Evolutionary conservation across 2,329 filamentous ascomycete genomes (phyloP).

Genomic region (Botryotinia convoluta): DNA sequence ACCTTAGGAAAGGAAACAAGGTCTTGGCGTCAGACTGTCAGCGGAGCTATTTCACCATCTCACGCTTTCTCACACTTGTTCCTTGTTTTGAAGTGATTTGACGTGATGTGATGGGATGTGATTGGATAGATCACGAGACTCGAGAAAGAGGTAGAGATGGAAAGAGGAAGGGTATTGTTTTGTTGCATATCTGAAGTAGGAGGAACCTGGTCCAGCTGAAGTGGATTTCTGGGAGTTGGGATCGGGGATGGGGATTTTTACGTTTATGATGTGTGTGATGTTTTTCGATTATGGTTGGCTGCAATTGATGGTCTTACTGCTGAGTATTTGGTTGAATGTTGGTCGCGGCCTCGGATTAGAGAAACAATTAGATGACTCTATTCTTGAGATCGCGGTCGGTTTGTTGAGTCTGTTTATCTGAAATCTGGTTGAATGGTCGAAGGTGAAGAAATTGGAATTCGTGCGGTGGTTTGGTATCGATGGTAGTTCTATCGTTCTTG

Average conservation of each 20-base stretch:
- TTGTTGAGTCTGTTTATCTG: neutral
- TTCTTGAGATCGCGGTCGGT: neutral
- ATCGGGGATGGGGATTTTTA: neutral
- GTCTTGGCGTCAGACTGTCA: no score
- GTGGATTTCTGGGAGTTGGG: no score
- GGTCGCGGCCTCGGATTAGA: rapidly evolving
- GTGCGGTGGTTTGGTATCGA: no score
- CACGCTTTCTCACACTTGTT: no score
- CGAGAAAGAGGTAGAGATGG: no score
- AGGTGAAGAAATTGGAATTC: neutral
- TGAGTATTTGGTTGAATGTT: neutral
- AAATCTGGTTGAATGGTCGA: neutral
- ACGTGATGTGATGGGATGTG: neutral
- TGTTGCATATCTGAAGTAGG: neutral
- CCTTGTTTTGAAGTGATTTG: no score
- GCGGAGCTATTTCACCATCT: no score
- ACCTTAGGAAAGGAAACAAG: no score
- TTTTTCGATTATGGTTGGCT: neutral
- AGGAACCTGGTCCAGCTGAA: neutral
- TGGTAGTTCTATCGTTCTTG: neutral
- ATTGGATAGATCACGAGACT: neutral
- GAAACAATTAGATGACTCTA: neutral
- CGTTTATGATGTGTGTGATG: neutral
- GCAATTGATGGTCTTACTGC: neutral
- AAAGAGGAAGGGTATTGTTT: neutral